Percentiles rank a stretch among this genome's conserved stretches.
These are phyloP conservation scores for Boletus tylopilopsis DNA, from an alignment of 768 basidiomycete genomes.

Conservation along the genomic window DNA sequence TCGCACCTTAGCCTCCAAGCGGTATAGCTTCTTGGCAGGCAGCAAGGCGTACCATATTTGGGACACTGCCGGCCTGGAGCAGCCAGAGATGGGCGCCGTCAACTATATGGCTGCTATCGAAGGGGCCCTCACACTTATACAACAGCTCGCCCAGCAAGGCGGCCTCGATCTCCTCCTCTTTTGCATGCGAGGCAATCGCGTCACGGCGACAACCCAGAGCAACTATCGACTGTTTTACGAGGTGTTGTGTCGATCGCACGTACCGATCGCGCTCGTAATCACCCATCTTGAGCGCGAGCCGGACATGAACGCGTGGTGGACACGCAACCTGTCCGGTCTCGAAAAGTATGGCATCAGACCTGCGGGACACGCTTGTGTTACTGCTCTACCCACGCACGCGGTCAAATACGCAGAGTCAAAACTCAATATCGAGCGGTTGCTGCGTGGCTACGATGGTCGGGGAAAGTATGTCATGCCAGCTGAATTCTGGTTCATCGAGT, in stretches of 20 bases:
- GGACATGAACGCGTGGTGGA: conserved; percentile 35
- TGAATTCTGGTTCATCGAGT: conserved; percentile 22
- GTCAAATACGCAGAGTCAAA: conserved; percentile 21
- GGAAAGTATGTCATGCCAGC: conserved; percentile 22
- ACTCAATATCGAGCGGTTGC: conserved; percentile 10
- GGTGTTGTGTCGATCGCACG: conserved; percentile 34
- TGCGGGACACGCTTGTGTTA: conserved; percentile 32
- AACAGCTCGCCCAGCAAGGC: conserved; percentile 24
- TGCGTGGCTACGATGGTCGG: conserved; percentile 11
- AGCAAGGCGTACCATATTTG: conserved; percentile 17
- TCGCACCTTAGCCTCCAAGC: conserved; percentile 31
- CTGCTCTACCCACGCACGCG: conserved; percentile 16
- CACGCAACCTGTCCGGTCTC: conserved; percentile 20
- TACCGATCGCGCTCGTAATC: conserved; percentile 27
- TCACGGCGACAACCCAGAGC: conserved; percentile 31
- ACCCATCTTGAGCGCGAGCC: conserved; percentile 37
- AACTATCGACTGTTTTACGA: conserved; percentile 39
- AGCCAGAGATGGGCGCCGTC: conserved; percentile 19
- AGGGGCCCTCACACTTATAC: conserved; percentile 30
- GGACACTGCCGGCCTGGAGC: conserved; percentile 33
- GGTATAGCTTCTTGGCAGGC: conserved; percentile 21
- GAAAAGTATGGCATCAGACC: conserved; percentile 19
- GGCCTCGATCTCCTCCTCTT: conserved; percentile 41
- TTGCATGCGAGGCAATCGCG: conserved; percentile 36
- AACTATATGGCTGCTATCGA: conserved; percentile 27